These are phyloP conservation scores for Amorphotheca resinae DNA, from an alignment of 495 filamentous ascomycete genomes.

Conservation along the genomic window DNA sequence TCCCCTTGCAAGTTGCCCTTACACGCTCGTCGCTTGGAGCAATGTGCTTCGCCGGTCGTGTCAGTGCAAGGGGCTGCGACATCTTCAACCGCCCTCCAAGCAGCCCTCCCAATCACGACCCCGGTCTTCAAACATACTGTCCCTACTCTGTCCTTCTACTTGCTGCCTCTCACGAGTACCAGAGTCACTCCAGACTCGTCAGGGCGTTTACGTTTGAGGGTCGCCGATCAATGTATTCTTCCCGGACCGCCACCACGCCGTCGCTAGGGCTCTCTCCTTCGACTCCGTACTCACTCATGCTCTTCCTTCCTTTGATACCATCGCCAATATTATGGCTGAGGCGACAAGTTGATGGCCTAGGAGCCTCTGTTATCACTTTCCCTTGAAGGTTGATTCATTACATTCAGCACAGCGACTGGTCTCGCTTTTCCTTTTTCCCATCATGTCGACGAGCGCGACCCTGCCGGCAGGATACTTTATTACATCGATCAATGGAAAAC, in stretches of 20 bases:
- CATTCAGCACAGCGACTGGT: slow-evolving; percentile 15
- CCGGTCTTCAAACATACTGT: not conserved
- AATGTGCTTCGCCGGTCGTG: slow-evolving; percentile 4
- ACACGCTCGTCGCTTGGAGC: too few relatives aligned
- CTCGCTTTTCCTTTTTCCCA: slow-evolving; percentile 16
- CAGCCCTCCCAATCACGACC: slow-evolving; percentile 5
- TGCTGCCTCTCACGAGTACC: too few relatives aligned
- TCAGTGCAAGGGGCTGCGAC: slow-evolving; percentile 15
- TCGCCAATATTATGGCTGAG: slow-evolving; percentile 6
- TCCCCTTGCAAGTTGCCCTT: too few relatives aligned
- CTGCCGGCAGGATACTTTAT: slow-evolving; percentile 30
- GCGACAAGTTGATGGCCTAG: slow-evolving; percentile 15
- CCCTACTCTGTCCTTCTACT: too few relatives aligned
- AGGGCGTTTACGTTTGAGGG: slow-evolving; percentile 17
- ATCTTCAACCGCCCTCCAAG: slow-evolving; percentile 8
- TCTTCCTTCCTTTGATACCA: too few relatives aligned
- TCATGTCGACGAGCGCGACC: slow-evolving; percentile 23
- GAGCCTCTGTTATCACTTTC: slow-evolving; percentile 8
- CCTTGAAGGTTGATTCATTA: slow-evolving; percentile 14
- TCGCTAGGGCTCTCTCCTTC: too few relatives aligned
- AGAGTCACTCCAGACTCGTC: slow-evolving; percentile 9
- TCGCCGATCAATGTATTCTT: too few relatives aligned
- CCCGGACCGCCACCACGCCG: too few relatives aligned
- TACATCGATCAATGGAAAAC: slow-evolving; percentile 32
- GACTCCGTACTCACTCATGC: too few relatives aligned